Evolutionary conservation across 768 basidiomycete genomes (phyloP), one percentile per base, ranked within the genome.

Genomic region (Rhodotorula babjevae): DNA sequence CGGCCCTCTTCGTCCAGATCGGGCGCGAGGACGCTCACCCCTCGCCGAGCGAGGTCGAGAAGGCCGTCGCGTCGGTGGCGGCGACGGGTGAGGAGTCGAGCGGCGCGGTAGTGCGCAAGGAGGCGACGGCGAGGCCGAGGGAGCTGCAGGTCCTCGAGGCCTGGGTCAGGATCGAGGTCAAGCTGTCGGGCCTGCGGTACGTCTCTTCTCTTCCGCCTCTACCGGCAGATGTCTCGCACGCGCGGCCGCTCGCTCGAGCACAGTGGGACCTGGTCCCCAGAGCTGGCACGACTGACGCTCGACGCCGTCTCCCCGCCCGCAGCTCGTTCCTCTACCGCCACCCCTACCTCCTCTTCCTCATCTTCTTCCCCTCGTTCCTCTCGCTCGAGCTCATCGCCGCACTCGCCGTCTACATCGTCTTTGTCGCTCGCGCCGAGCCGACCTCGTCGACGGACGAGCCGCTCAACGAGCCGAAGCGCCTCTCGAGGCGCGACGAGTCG

Each of bases 61-160:
- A 18, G 6, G 46, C 2, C 27, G 27, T 29, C 2, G 42, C 29
- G 23, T 7, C 49, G 53, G 31, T n/a, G n/a, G n/a, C n/a, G n/a
- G n/a, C n/a, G n/a, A n/a, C n/a, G 14, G 46, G 15, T 23, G 21
- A 7, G 31, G 31, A 55, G 61, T 47, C 3, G 31, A 27, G 31
- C 29, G 19, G 33, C n/a, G 5, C 12, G 31, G 33, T 7, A 11
- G 9, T 44, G 55, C n/a, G 42, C 42, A 42, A 42, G 42, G 23
- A 25, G 49, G 56, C 3, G 2, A 19, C 36, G 31, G 46, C 58
- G 44, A 4, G 27, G 57, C 21, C 21, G 44, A 55, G 65, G 27
- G 63, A 68, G 53, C 36, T 75, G 47, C 68, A 73, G 60, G 64
- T 75, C 7, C 68, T 71, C 57, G 70, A 71, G 33, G 55, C 65